Base-by-base conservation (phyloP, 495 filamentous ascomycete species). In the Penicillium lividum region DNA sequence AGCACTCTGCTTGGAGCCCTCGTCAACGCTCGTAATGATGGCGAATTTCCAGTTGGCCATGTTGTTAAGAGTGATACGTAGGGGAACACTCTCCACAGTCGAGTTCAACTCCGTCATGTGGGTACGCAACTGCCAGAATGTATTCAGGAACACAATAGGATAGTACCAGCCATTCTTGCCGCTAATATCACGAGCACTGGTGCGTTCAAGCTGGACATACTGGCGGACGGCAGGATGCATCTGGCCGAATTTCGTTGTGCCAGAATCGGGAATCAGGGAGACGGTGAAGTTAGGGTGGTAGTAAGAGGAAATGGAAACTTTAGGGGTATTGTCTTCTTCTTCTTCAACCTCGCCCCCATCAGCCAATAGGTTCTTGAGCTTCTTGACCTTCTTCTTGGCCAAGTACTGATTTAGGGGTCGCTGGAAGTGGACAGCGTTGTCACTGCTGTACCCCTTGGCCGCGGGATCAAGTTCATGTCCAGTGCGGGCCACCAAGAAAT, bases 111-210 rank as follows among this genome's bases (percentile, higher is more conserved):
- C 82, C 29, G 80, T 89, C 94, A 97, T 98, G 59, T 98, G 92
- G 57, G 82, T 83, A 68, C 82, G 89, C 62, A 98, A 80, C 73
- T 97, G 91, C 94, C 94, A 98, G 77, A 98, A 98, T 5, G 92
- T 94, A 73, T 98, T 98, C 71, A 92, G 72, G 68, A 87, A 98
- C 30, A 96, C 72, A 54, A 96, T 86, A 5, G 94, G 94, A 69
- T 94, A 98, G 73, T 97, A 98, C 94, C 94, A 98, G 44, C 89
- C 89, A 75, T 97, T 93, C 70, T 92, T 83, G 7, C 94, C 94
- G 5, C 84, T 84, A 5, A 75, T 80, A 73, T 98, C 94, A 33
- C 94, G 76, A 57, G 81, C 90, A 69, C 80, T 89, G 59, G 69
- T 90, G 3, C 72, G 73, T 67, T 98, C 94, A 46, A 96, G 81